A percentile compares a stretch with the other conserved stretches of the same genome.
phyloP scores from a whole-genome alignment of 2,329 filamentous ascomycete genomes.

The Trichophaea hybrida region DNA sequence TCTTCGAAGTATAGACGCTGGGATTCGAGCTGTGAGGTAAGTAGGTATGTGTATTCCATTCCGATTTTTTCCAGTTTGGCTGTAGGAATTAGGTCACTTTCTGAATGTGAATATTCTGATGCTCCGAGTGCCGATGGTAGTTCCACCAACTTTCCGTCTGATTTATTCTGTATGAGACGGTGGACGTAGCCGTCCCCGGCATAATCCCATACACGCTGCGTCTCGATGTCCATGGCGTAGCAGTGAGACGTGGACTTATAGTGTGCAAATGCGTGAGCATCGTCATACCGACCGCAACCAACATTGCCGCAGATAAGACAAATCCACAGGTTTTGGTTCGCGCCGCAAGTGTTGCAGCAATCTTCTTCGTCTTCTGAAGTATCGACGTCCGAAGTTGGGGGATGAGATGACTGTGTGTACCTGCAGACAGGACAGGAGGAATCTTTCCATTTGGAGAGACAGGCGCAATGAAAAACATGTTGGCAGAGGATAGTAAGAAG shows the following conservation, averaged over 20 bases:
- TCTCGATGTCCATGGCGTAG: slow-evolving; percentile 83
- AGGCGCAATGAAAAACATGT: slow-evolving; percentile 94
- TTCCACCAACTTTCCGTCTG: slow-evolving; percentile 82
- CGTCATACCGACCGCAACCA: slow-evolving; percentile 87
- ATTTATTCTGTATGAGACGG: slow-evolving; percentile 82
- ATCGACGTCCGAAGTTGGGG: slow-evolving; percentile 20
- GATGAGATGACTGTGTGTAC: slow-evolving; percentile 55
- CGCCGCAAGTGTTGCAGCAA: slow-evolving; percentile 26
- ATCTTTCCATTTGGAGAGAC: slow-evolving; percentile 89
- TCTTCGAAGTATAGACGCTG: slow-evolving; percentile 92
- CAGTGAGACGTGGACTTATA: slow-evolving; percentile 43
- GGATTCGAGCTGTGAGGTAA: slow-evolving; percentile 83
- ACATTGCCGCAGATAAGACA: slow-evolving; percentile 38
- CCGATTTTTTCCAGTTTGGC: slow-evolving; percentile 66
- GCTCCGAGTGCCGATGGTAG: slow-evolving; percentile 40
- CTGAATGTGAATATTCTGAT: slow-evolving; percentile 29
- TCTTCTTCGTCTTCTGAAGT: slow-evolving; percentile 41
- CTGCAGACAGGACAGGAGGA: slow-evolving; percentile 88
- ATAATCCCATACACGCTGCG: slow-evolving; percentile 97
- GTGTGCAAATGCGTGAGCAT: slow-evolving; percentile 38
- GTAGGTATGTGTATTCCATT: slow-evolving; percentile 83
- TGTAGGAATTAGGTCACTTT: slow-evolving; percentile 35
- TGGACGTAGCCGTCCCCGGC: slow-evolving; percentile 92
- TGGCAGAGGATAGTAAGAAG: slow-evolving; percentile 92
- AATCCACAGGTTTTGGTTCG: slow-evolving; percentile 26